Evolutionary conservation across 148 eudicot genomes (phyloP), one percentile per base, ranked within the genome.

Genomic region (Limonium bicolor): DNA sequence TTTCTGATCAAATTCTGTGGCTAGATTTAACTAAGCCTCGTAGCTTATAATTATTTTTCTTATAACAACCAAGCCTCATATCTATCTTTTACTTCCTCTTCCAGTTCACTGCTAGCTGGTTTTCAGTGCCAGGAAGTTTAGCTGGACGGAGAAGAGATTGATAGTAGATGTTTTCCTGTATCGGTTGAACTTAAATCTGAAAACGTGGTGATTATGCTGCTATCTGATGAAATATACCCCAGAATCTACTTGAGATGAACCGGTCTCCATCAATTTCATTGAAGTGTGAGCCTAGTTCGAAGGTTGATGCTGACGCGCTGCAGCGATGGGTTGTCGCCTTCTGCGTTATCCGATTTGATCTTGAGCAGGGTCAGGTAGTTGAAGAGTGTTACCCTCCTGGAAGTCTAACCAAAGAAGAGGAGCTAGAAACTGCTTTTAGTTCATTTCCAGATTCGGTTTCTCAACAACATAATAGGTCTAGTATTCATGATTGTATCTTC

Each of bases 381-480:
- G 99, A 90, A 61, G 88, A 85, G 51, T 85, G 95, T 62, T 80
- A 49, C 52, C 99, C 99, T 21, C 60, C 86, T 17, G 63, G 55
- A 22, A 75, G 77, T 60, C 71, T 90, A 23, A 64, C 79, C 27
- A 77, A 60, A 34, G 82, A 75, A 24, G 99, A 90, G 61, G 95
- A 85, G 59, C 84, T 90, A 38, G 82, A 74, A 54, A 61, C 64
- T 23, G 80, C 99, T 12, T 85, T 80, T 58, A 85, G 74, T 62
- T 90, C 99, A 4, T 90, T 84, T 41, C 95, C 95, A 0, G 99
- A 85, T 67, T 90, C 99, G 14, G 93, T 90, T 23, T 85, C 95
- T 7, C 99, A 85, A 53, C 65, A 81, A 43, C 80, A 85, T 40
- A 85, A 77, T 27, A 74, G 86, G 31, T 73, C 93, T 12, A 78